A percentile compares a stretch with the other conserved stretches of the same genome.
Conservation (phyloP, 371 early-diverging fungal genomes). For the Massospora cicadina region DNA sequence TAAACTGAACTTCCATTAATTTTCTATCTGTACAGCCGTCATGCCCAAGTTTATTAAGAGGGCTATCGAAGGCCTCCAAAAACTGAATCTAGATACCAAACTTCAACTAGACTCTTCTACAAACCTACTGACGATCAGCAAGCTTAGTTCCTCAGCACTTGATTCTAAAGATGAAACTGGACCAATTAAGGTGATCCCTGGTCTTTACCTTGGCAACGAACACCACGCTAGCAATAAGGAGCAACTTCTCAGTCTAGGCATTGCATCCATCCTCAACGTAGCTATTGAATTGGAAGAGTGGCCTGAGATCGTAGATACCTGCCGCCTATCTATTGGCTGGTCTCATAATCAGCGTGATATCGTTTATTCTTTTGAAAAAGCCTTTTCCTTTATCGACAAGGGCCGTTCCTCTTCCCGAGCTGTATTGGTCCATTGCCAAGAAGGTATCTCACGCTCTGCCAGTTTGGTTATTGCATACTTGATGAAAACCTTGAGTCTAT, state of each 20-base stretch:
- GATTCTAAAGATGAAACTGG: too few relatives aligned
- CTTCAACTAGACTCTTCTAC: too few relatives aligned
- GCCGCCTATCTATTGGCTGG: constrained; percentile 54
- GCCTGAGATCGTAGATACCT: constrained; percentile 14
- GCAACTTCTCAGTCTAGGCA: constrained; percentile 23
- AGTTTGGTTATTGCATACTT: constrained; percentile 72
- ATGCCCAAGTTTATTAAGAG: too few relatives aligned
- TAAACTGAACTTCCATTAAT: too few relatives aligned
- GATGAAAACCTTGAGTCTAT: constrained; percentile 43
- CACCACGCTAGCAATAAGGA: constrained; percentile 27
- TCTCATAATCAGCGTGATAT: constrained; percentile 55
- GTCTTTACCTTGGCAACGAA: constrained; percentile 49
- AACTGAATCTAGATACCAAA: too few relatives aligned
- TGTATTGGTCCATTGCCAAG: constrained; percentile 74
- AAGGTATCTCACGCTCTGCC: constrained; percentile 79
- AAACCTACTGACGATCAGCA: too few relatives aligned
- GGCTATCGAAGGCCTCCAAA: too few relatives aligned
- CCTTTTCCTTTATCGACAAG: constrained; percentile 51
- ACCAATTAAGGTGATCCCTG: constrained; percentile 37
- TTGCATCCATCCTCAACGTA: constrained; percentile 50
- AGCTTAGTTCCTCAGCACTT: too few relatives aligned
- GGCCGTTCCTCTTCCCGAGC: constrained; percentile 30
- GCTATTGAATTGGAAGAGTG: constrained; percentile 42
- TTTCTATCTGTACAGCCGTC: too few relatives aligned
- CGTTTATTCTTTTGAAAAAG: constrained; percentile 34